Evolutionary conservation across 352 stramenopile species (phyloP).

Genomic region (Phytophthora fragariaefolia): DNA sequence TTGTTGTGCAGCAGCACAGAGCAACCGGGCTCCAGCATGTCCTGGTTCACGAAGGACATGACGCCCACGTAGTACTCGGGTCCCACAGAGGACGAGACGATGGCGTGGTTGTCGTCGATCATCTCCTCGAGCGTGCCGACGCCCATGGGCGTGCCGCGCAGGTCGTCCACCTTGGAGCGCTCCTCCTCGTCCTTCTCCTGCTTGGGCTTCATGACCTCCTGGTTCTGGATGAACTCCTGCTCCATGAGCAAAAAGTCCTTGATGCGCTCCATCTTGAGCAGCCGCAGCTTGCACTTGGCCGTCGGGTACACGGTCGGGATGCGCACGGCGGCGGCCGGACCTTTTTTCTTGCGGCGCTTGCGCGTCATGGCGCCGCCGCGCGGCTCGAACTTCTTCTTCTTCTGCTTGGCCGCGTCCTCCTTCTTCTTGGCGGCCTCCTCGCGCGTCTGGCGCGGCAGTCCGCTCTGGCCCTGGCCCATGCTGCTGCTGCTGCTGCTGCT

Average conservation of each 20-base stretch:
- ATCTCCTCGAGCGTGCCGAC: conserved; percentile 99
- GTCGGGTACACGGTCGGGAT: conserved; percentile 96
- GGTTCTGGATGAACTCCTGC: conserved; percentile 99
- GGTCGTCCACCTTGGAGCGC: conserved; percentile 98
- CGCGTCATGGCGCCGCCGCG: conserved; percentile 86
- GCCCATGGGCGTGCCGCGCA: conserved; percentile 97
- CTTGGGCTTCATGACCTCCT: conserved; percentile 99
- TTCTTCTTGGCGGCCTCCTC: conserved; percentile 91
- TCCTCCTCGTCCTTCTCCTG: conserved; percentile 99
- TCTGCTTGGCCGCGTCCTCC: conserved; percentile 91
- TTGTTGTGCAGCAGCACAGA: conserved; percentile 99
- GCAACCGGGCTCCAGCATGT: conserved; percentile 98
- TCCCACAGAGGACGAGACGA: conserved; percentile 97
- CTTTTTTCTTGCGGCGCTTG: conserved; percentile 94
- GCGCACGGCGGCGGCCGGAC: conserved; percentile 84
- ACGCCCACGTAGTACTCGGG: conserved; percentile 99
- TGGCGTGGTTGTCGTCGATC: conserved; percentile 99
- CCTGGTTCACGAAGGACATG: conserved; percentile 99
- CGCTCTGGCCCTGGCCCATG: conserved; percentile 90
- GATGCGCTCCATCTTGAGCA: conserved; percentile 99
- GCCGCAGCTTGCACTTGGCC: conserved; percentile 99
- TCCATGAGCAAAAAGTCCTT: conserved; percentile 99
- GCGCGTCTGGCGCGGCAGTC: conserved; percentile 77
- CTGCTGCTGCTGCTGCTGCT: no score
- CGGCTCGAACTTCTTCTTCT: conserved; percentile 96